Evolutionary conservation across 148 eudicot genomes (phyloP), one percentile per base, ranked within the genome.

Genomic region (Fagopyrum homotropicum): DNA sequence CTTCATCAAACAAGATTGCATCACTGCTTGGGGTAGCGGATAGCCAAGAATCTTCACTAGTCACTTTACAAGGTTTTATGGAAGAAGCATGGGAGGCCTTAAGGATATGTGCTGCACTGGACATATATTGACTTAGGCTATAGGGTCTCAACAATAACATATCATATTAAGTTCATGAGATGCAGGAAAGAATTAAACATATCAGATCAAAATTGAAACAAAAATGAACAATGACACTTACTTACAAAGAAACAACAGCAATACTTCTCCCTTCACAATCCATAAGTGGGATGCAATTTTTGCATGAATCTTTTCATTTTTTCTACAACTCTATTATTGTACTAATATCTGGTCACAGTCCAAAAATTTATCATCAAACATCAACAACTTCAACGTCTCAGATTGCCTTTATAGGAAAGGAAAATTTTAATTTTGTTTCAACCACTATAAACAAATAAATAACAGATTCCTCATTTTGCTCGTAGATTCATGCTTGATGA

Each of bases 1-100:
- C 84, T 78, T 86, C 90, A 7, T 86, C 89, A 52, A 86, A 46
- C 79, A 90, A 59, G 75, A 90, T 87, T 85, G 90, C 89, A 85
- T 95, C 99, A 60, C 91, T 86, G 70, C 88, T 95, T 47, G 82
- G 77, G 22, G 40, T 35, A 35, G 2, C 40, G 40, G 82, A 80
- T 74, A 85, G 88, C 35, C 82, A 89, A 3, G 92, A 84, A 75
- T 88, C 89, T 55, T 90, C 97, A 55, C 85, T 83, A 61, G 84
- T 88, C 11, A 87, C 99, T 71, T 79, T 91, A 75, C 97, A 90
- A 56, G 84, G 72, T 76, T 55, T 80, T 46, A 85, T 47, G 22
- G 80, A 72, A 60, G 63, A 77, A 50, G 84, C 76, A 52, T n/a
- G 76, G 68, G 83, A 64, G 61, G 79, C 50, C 73, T 83, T 78